Evolutionary conservation across 768 basidiomycete genomes (phyloP), one percentile per base, ranked within the genome.

Genomic region (Sarcodon aspratus): DNA sequence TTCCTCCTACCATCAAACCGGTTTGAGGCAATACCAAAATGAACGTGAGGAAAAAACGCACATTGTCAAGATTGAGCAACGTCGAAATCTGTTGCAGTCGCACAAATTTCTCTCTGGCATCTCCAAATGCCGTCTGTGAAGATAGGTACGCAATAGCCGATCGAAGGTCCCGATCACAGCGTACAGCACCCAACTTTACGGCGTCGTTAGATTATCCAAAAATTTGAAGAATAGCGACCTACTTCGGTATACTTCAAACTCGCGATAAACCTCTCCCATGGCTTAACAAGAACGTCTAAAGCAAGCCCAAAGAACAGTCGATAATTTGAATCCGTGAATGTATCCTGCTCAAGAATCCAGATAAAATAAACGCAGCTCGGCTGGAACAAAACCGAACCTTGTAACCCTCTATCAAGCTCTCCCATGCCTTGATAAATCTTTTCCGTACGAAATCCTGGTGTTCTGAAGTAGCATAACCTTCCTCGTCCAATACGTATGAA

Each of bases 11-110:
- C 52, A 44, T 7, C 4, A 21, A 10, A 35, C 42, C 44, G 12
- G 18, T 32, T 18, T 45, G n/a, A 33, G 47, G 17, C n/a, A 42
- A 37, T 21, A 45, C 32, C 34, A 34, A 31, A 32, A 7, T 36
- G 52, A 45, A 37, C 21, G 21, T 5, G 5, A 27, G 5, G 5
- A 27, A 27, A 27, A 27, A 9, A 67, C 80, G 50, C 58, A 86
- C 89, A 48, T 66, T 71, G 59, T 96, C 93, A 37, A 97, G 69
- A 63, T 96, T 98, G 36, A 99, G 67, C 33, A 98, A 65, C 4
- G 86, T 96, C 11, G 89, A 85, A 52, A 98, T 86, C 63, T 98
- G 96, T 60, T 96, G 93, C 52, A 99, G 63, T 21, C 96, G 74
- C 18, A 83, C 67, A 59, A 98, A 96, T 64, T 94, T 95, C 56